A percentile compares a stretch with the other conserved stretches of the same genome.
Conservation (phyloP, 208 protist genomes). For the Acanthamoeba triangularis region DNA sequence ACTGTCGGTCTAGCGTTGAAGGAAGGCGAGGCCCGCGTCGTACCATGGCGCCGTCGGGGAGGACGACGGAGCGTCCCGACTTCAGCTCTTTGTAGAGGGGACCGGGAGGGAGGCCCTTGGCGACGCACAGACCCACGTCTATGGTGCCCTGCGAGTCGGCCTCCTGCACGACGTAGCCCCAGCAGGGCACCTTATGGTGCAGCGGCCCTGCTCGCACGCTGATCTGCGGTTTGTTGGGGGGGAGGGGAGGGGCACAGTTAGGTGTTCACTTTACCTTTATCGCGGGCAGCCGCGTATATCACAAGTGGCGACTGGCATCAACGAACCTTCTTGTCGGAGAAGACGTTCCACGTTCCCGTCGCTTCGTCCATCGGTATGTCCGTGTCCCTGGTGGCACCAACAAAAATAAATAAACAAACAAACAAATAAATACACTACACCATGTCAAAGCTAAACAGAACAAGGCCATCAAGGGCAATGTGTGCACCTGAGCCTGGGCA, state of each 20-base stretch:
- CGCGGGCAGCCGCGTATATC: too few species aligned
- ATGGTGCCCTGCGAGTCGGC: not conserved
- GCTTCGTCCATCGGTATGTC: conserved; percentile 38
- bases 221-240: not conserved
- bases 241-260: too few species aligned
- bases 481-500: not conserved
- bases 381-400: not conserved
- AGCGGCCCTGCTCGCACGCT: not conserved
- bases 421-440: not conserved
- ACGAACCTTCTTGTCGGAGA: not conserved
- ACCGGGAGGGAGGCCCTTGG: not conserved
- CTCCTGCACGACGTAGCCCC: conserved; percentile 67
- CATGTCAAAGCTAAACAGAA: too few species aligned
- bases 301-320: too few species aligned
- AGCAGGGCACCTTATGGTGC: conserved; percentile 65
- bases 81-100: conserved; percentile 32
- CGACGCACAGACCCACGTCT: conserved; percentile 6
- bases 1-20: not conserved
- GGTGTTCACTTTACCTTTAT: too few species aligned
- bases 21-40: not conserved
- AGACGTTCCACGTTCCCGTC: conserved; percentile 15
- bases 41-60: not conserved
- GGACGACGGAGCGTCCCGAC: not conserved
- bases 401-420: not conserved
- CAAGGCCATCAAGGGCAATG: too few species aligned